Percentiles rank a stretch among this genome's conserved stretches.
Evolutionary conservation across 2,329 filamentous ascomycete genomes (phyloP).

Genomic region (Sclerotinia borealis): DNA sequence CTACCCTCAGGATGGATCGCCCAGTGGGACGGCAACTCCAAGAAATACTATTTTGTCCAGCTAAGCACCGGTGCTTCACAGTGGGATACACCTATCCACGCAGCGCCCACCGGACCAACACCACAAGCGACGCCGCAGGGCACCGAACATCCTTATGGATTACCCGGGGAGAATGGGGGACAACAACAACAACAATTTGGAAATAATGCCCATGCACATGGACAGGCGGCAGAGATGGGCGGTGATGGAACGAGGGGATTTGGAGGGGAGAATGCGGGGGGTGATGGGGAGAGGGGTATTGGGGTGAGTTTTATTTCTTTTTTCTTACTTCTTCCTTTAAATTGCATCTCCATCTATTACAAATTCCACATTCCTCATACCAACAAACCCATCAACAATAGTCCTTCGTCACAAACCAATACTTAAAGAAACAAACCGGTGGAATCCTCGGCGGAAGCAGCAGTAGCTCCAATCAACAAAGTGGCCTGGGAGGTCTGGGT

Average conservation of each 20-base stretch:
- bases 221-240: conserved; percentile 40
- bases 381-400: conserved; percentile 7
- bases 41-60: conserved; percentile 67
- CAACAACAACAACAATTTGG: not conserved
- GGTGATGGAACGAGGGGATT: conserved; percentile 55
- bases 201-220: conserved; percentile 1
- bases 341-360: too few relatives aligned
- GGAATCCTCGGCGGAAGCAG: conserved; percentile 5
- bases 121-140: conserved; percentile 44
- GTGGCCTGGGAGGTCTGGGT: conserved; percentile 34
- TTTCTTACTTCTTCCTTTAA: not conserved
- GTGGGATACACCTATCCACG: conserved; percentile 65
- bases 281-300: conserved; percentile 59
- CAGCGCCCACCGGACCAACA: conserved; percentile 55
- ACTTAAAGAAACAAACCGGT: conserved; percentile 14
- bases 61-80: conserved; percentile 66
- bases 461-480: conserved; percentile 16
- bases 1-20: conserved; percentile 63
- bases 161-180: conserved; percentile 36
- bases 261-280: conserved; percentile 54
- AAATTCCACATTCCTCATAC: too few relatives aligned
- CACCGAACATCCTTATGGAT: conserved; percentile 57
- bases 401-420: conserved; percentile 32
- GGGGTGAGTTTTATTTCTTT: conserved; percentile 47
- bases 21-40: conserved; percentile 59